Percentiles rank a stretch among this genome's conserved stretches.
phyloP scores from a whole-genome alignment of 441 rosid genomes.

The Omphalea diandra region DNA sequence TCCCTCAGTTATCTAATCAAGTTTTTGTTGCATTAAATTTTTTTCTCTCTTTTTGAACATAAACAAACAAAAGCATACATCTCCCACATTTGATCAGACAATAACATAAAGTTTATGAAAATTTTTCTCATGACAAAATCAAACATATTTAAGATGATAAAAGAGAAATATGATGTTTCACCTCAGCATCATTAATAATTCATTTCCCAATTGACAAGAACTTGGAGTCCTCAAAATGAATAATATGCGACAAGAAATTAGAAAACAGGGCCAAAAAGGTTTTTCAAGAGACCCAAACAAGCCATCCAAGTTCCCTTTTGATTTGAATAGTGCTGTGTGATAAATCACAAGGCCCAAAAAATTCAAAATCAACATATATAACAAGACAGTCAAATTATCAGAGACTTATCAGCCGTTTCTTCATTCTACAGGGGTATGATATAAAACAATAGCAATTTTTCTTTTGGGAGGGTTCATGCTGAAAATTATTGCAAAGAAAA shows the following conservation, averaged over 20 bases:
- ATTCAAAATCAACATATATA: not conserved
- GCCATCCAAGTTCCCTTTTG: not conserved
- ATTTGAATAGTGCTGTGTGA: not conserved
- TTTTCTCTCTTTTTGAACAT: not conserved
- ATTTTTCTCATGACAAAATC: not conserved
- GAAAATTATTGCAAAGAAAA: not conserved
- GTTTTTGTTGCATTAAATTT: not conserved
- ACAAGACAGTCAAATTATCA: not conserved
- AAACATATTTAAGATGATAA: slow-evolving; percentile 4
- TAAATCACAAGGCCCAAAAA: not conserved
- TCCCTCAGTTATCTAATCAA: slow-evolving; percentile 9
- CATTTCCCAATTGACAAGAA: not conserved
- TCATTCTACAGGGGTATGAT: not conserved
- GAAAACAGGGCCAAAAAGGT: not conserved
- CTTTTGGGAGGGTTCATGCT: not conserved
- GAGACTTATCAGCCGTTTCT: not conserved
- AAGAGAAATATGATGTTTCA: not conserved
- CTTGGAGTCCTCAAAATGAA: not conserved
- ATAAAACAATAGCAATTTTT: slow-evolving; percentile 2
- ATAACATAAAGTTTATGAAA: not conserved
- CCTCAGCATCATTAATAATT: not conserved
- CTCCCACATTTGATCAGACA: not conserved
- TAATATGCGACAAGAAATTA: not conserved
- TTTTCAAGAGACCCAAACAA: not conserved
- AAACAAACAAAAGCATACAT: not conserved